A percentile compares a stretch with the other conserved stretches of the same genome.
Conservation (phyloP, 805 yeast species). For the Kodamaea kaohsiungensis region DNA sequence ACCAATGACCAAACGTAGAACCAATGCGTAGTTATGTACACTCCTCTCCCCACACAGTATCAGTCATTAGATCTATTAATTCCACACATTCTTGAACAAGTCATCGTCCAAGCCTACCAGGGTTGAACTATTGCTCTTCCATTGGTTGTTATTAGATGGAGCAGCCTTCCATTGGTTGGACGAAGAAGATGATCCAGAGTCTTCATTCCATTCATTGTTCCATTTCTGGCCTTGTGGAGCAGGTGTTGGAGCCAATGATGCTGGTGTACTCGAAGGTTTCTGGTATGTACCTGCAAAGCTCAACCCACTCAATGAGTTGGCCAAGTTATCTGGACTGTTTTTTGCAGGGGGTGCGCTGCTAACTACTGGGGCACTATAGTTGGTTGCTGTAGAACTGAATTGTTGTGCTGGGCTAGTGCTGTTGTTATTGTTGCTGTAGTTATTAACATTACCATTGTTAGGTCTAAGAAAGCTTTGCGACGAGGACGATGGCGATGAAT, state of each 20-base stretch:
- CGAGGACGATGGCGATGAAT: constrained; percentile 55
- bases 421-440: constrained; percentile 2
- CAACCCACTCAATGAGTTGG: constrained; percentile 25
- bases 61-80: constrained; percentile 20
- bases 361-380: neutral
- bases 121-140: neutral
- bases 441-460: constrained; percentile 19
- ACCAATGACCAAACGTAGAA: neutral
- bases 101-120: constrained; percentile 52
- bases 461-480: constrained; percentile 39
- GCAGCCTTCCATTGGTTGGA: constrained; percentile 9
- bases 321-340: constrained; percentile 11
- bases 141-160: constrained; percentile 12
- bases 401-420: neutral
- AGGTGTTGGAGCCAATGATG: constrained; percentile 5
- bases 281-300: constrained; percentile 14
- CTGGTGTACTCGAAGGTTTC: constrained; percentile 5
- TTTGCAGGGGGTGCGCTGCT: neutral
- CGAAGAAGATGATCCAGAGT: constrained; percentile 10
- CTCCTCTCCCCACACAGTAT: neutral
- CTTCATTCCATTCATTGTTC: constrained; percentile 40
- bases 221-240: constrained; percentile 15
- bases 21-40: neutral
- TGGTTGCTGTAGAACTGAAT: constrained; percentile 6
- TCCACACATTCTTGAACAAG: constrained; percentile 70